Evolutionary conservation across 2,329 filamentous ascomycete species (phyloP).

Genomic region (Claviceps humidiphila): DNA sequence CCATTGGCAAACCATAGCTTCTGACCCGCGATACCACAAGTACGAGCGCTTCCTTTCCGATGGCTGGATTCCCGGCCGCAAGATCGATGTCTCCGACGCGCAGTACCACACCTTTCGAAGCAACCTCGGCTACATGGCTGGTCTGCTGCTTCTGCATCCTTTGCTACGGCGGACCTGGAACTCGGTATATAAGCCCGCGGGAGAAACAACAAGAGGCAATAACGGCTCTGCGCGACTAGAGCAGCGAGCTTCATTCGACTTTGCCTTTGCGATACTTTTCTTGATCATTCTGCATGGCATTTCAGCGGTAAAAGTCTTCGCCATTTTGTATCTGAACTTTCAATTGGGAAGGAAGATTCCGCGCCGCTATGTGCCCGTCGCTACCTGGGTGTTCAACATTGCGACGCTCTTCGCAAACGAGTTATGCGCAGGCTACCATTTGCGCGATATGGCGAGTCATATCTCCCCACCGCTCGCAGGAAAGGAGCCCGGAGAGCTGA

Average conservation of each 20-base stretch:
- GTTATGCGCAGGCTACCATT: slow-evolving; percentile 62
- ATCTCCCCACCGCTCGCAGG: slow-evolving; percentile 22
- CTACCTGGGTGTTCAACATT: slow-evolving; percentile 87
- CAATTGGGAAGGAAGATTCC: slow-evolving; percentile 61
- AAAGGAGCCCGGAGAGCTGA: slow-evolving; percentile 2
- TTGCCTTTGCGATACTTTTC: slow-evolving; percentile 67
- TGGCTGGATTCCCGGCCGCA: slow-evolving; percentile 87
- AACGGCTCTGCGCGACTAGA: slow-evolving; percentile 45
- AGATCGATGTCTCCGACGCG: slow-evolving; percentile 80
- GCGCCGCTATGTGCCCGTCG: slow-evolving; percentile 53
- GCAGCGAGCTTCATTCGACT: slow-evolving; percentile 70
- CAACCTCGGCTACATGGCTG: slow-evolving; percentile 70
- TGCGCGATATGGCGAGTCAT: slow-evolving; percentile 46
- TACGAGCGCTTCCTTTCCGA: slow-evolving; percentile 58
- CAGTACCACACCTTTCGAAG: slow-evolving; percentile 78
- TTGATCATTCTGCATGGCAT: slow-evolving; percentile 71
- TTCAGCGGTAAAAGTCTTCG: slow-evolving; percentile 68
- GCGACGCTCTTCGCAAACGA: slow-evolving; percentile 82
- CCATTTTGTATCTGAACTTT: slow-evolving; percentile 74
- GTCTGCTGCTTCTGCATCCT: slow-evolving; percentile 67
- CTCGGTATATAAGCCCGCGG: slow-evolving; percentile 27
- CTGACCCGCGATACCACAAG: slow-evolving; percentile 66
- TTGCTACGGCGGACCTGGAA: slow-evolving; percentile 64
- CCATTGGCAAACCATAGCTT: slow-evolving; percentile 36
- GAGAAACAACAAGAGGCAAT: slow-evolving; percentile 9